Evolutionary conservation across 805 yeast species (phyloP).

Genomic region (Cyberlindnera sargentensis): DNA sequence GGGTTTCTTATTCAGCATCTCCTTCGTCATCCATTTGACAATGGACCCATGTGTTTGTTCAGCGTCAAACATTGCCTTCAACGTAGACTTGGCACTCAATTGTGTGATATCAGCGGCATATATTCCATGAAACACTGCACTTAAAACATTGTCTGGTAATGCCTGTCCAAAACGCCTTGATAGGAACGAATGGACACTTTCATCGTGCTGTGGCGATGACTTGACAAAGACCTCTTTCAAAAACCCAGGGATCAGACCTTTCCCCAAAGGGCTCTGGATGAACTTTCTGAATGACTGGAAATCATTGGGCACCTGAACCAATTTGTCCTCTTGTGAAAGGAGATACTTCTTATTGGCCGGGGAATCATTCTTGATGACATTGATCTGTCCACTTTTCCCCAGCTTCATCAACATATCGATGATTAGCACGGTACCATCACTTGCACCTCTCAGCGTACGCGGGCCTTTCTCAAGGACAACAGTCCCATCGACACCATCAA

Average conservation of each 20-base stretch:
- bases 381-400: slow-evolving; percentile 41
- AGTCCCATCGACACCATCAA: slow-evolving; percentile 19
- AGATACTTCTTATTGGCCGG: slow-evolving; percentile 70
- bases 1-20: slow-evolving; percentile 5
- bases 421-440: slow-evolving; percentile 67
- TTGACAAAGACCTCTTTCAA: slow-evolving; percentile 44
- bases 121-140: slow-evolving; percentile 84
- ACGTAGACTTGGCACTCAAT: slow-evolving; percentile 57
- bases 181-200: slow-evolving; percentile 62
- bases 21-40: slow-evolving; percentile 36
- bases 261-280: slow-evolving; percentile 34
- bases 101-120: slow-evolving; percentile 77
- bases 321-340: slow-evolving; percentile 32
- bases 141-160: slow-evolving; percentile 49
- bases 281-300: slow-evolving; percentile 29
- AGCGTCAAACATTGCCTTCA: slow-evolving; percentile 46
- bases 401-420: slow-evolving; percentile 49
- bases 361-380: slow-evolving; percentile 50
- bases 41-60: slow-evolving; percentile 60
- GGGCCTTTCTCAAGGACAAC: slow-evolving; percentile 76
- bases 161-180: slow-evolving; percentile 59
- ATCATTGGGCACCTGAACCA: slow-evolving; percentile 51
- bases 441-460: slow-evolving; percentile 76
- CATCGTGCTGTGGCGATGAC: slow-evolving; percentile 40
- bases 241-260: slow-evolving; percentile 37